Base-by-base conservation (phyloP, 345 rosid genomes). In the Linum lewisii region DNA sequence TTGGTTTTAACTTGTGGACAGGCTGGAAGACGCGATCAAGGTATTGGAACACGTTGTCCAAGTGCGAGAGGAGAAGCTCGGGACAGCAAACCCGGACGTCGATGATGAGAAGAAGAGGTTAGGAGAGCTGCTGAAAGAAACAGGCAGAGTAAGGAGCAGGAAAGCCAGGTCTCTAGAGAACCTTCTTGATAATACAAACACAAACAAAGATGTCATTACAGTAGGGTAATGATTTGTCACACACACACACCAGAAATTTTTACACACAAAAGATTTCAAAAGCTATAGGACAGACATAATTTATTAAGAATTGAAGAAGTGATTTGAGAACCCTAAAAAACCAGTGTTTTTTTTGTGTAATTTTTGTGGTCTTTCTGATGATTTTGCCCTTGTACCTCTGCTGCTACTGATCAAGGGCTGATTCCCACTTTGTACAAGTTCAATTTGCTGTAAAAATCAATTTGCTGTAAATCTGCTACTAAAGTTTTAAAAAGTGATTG, bases 31-130 rank as follows among this genome's bases (percentile, higher is more conserved):
- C 64, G 95, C 98, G 7, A 88, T 91, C 58, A 77, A 75, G 51
- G 61, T 80, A 32, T 69, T 86, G 67, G 96, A 85, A 66, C 79
- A 70, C 55, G 90, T 88, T 20, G 92, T 91, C 42, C 80, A 71
- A 56, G 72, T 77, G 73, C 80, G 96, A 62, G 96, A 91, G 73
- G 98, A 88, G 62, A 88, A 81, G 66, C 96, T 88, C 2, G 96
- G 96, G 73, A 91, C 96, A 14, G 92, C 96, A 2, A 86, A 86
- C 50, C 90, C 95, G 2, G 96, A 84, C 66, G 91, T 88, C 36
- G 85, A 78, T 67, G 95, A 92, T 53, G 98, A 88, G 85, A 92
- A 88, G 80, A 79, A 60, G 74, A 83, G 98, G 74, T 66, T 92
- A 78, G 80, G 73, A 4, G 88, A 80, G 67, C 69, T 92, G 51